phyloP scores from a whole-genome alignment of 1,139 yeast species.

The Wickerhamomyces sp. region DNA sequence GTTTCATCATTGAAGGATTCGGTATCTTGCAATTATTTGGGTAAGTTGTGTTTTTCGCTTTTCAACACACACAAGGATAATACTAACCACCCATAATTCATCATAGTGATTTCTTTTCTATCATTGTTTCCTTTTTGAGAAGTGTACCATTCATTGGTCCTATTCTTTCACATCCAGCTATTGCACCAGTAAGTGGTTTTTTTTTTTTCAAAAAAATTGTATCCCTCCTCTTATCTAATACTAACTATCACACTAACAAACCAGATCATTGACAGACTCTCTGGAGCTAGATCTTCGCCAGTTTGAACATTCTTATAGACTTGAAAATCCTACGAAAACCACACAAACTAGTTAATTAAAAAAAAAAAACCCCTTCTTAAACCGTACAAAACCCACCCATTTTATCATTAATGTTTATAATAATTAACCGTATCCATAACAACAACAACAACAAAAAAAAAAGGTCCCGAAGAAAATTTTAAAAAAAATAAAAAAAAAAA shows the following conservation, averaged over 20 bases:
- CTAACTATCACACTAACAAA: constrained; percentile 9
- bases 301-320: constrained; percentile 31
- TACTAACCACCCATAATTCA: constrained; percentile 8
- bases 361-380: too few species aligned
- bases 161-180: constrained; percentile 67
- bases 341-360: too few species aligned
- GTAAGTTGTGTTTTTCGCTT: constrained; percentile 25
- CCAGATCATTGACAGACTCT: constrained; percentile 46
- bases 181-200: constrained; percentile 78
- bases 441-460: too few species aligned
- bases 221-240: not conserved
- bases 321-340: not conserved
- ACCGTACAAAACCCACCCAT: too few species aligned
- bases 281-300: constrained; percentile 62
- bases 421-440: too few species aligned
- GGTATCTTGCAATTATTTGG: constrained; percentile 87
- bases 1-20: constrained; percentile 77
- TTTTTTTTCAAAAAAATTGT: too few species aligned
- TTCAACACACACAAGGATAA: not conserved
- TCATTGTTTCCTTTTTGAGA: constrained; percentile 83
- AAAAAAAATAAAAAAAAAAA: not conserved
- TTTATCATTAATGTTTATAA: too few species aligned
- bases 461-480: too few species aligned
- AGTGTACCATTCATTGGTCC: constrained; percentile 89
- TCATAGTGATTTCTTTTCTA: constrained; percentile 73